phyloP scores from a whole-genome alignment of 108 stramenopile species.

The Skeletonema tropicum region DNA sequence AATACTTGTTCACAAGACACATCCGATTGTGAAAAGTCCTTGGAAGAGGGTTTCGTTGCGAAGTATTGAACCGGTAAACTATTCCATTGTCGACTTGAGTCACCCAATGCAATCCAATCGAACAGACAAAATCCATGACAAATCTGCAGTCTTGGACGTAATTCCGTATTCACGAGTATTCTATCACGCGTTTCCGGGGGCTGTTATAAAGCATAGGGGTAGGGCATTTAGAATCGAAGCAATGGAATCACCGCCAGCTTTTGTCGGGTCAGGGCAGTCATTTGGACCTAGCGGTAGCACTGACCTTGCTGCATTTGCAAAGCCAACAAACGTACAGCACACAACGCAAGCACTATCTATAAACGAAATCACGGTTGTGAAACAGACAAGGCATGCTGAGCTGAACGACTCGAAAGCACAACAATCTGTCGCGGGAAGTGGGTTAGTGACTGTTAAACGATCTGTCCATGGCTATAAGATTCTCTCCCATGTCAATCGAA shows the following conservation, averaged over 20 bases:
- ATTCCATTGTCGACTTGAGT: slow-evolving; percentile 76
- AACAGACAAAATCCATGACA: slow-evolving; percentile 67
- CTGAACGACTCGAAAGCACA: slow-evolving; percentile 9
- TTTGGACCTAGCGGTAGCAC: slow-evolving; percentile 47
- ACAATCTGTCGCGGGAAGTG: slow-evolving; percentile 59
- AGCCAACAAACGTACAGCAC: slow-evolving; percentile 63
- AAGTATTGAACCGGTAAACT: slow-evolving; percentile 80
- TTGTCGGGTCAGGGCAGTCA: slow-evolving; percentile 34
- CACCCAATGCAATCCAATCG: slow-evolving; percentile 69
- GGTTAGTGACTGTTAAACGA: slow-evolving; percentile 74
- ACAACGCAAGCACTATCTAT: slow-evolving; percentile 75
- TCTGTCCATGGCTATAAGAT: slow-evolving; percentile 86
- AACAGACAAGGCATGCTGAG: slow-evolving; percentile 71
- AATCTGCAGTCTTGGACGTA: slow-evolving; percentile 73
- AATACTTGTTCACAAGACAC: slow-evolving; percentile 51
- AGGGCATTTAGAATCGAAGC: slow-evolving; percentile 73
- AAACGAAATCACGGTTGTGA: slow-evolving; percentile 79
- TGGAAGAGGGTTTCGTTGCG: slow-evolving; percentile 76
- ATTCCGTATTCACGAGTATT: slow-evolving; percentile 84
- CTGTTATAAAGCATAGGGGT: slow-evolving; percentile 84
- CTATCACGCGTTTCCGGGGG: slow-evolving; percentile 88
- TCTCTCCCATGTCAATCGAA: slow-evolving; percentile 68
- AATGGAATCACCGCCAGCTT: slow-evolving; percentile 77
- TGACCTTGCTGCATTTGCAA: slow-evolving; percentile 73
- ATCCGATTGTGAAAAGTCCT: slow-evolving; percentile 72